A percentile compares a stretch with the other conserved stretches of the same genome.
Conservation (phyloP, 108 stramenopile genomes). For the Epithemia pelagica region DNA sequence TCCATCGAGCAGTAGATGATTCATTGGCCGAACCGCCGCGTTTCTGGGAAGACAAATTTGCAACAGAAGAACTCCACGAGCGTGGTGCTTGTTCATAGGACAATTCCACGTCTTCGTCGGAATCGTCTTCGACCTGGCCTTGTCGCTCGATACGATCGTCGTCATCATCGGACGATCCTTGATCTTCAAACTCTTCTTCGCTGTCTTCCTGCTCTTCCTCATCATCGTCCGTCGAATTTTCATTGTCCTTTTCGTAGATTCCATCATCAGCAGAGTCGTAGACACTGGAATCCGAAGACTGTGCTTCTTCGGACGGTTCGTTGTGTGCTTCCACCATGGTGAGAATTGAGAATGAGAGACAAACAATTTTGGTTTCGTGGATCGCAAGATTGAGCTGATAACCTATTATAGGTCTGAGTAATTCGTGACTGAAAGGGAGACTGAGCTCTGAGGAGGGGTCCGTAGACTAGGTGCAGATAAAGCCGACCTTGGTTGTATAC, state of each 20-base stretch:
- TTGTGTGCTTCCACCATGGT: too few relatives aligned
- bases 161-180: constrained; percentile 81
- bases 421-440: too few relatives aligned
- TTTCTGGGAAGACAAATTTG: constrained; percentile 21
- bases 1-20: constrained; percentile 35
- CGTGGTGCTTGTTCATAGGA: constrained; percentile 50
- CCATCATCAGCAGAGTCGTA: constrained; percentile 36
- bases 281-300: constrained; percentile 16
- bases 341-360: too few relatives aligned
- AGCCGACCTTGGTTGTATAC: too few relatives aligned
- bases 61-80: constrained; percentile 24
- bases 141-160: constrained; percentile 62
- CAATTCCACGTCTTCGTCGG: constrained; percentile 49
- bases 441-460: too few relatives aligned
- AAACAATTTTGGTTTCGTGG: too few relatives aligned
- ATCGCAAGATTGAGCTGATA: too few relatives aligned
- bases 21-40: constrained; percentile 20
- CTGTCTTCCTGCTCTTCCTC: constrained; percentile 13
- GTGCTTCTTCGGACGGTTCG: constrained; percentile 9
- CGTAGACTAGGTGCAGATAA: too few relatives aligned
- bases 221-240: constrained; percentile 30
- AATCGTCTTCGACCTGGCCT: constrained; percentile 46
- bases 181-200: constrained; percentile 79
- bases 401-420: too few relatives aligned
- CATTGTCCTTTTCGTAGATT: constrained; percentile 30